These are phyloP conservation scores for Euphrasia confusa DNA, from an alignment of 257 asterid genomes.

Conservation along the genomic window DNA sequence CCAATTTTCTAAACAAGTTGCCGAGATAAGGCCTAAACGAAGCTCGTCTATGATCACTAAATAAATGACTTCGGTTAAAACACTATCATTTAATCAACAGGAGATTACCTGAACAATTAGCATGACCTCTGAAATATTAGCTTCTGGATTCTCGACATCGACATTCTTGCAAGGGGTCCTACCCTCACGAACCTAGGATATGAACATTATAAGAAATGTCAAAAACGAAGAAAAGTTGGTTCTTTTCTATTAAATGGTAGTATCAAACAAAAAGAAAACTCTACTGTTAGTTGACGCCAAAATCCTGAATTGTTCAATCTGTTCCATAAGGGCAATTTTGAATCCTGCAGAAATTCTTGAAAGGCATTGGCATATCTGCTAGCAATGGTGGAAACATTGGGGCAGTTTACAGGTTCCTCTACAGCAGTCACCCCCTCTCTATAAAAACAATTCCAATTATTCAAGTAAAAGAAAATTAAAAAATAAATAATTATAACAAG, in stretches of 20 bases:
- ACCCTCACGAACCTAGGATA: conserved; percentile 89
- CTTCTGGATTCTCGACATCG: conserved; percentile 45
- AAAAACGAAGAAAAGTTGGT: conserved; percentile 17
- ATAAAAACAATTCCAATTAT: conserved; percentile 18
- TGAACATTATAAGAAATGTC: conserved; percentile 8
- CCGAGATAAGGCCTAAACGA: conserved; percentile 10
- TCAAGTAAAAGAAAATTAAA: conserved; percentile 12
- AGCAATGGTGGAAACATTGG: conserved; percentile 71
- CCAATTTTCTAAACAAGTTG: conserved; percentile 4
- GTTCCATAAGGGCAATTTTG: conserved; percentile 80
- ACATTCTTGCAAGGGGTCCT: conserved; percentile 41
- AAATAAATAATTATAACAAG: not conserved
- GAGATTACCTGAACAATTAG: conserved; percentile 90
- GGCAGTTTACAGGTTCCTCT: conserved; percentile 87
- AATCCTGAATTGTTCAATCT: conserved; percentile 89
- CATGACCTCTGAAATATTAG: conserved; percentile 65
- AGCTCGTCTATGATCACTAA: not conserved
- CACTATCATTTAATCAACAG: conserved; percentile 12
- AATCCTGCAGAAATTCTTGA: conserved; percentile 72
- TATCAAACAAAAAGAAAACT: conserved; percentile 19
- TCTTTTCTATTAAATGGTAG: conserved; percentile 6
- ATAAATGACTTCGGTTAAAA: conserved; percentile 11
- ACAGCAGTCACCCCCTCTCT: conserved; percentile 99
- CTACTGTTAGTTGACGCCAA: conserved; percentile 97
- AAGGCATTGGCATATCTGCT: conserved; percentile 71